A percentile compares a stretch with the other conserved stretches of the same genome.
Conservation (phyloP, 139 green algal genomes). For the Picochlorum sp. region DNA sequence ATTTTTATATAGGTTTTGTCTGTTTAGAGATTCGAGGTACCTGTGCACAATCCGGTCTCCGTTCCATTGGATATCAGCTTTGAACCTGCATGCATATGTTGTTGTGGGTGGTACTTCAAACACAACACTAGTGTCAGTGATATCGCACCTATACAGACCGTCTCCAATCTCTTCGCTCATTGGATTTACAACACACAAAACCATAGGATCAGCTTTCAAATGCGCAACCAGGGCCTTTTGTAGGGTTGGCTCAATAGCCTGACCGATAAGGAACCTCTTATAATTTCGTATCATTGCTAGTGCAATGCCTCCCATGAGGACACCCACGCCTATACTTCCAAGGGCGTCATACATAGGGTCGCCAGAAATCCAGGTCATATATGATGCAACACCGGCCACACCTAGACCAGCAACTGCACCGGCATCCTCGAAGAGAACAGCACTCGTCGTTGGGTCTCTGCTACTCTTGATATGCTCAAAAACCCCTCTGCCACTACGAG, state of each 20-base stretch:
- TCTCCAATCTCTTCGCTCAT: slow-evolving; percentile 85
- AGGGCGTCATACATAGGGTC: slow-evolving; percentile 71
- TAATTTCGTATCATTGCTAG: slow-evolving; percentile 82
- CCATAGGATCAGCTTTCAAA: slow-evolving; percentile 30
- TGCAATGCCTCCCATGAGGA: slow-evolving; percentile 72
- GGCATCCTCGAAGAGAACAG: slow-evolving; percentile 83
- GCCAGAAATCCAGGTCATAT: slow-evolving; percentile 39
- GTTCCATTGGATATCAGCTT: slow-evolving; percentile 23
- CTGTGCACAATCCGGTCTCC: slow-evolving; percentile 24
- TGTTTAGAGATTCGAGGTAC: slow-evolving; percentile 11
- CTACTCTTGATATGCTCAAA: slow-evolving; percentile 53
- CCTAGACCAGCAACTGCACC: slow-evolving; percentile 63
- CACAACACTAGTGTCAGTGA: neutral
- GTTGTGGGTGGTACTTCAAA: neutral
- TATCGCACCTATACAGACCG: slow-evolving; percentile 40
- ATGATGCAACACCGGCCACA: slow-evolving; percentile 40
- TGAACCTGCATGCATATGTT: slow-evolving; percentile 13
- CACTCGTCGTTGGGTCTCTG: slow-evolving; percentile 76
- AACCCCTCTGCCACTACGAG: slow-evolving; percentile 37
- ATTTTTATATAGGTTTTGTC: slow-evolving; percentile 21
- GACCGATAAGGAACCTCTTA: slow-evolving; percentile 70
- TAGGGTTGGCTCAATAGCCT: slow-evolving; percentile 14
- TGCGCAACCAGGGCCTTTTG: slow-evolving; percentile 40
- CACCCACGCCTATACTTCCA: slow-evolving; percentile 72
- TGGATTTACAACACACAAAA: slow-evolving; percentile 63